Evolutionary conservation across 371 early-diverging fungal genomes (phyloP).

Genomic region (Haplosporangium sp.): DNA sequence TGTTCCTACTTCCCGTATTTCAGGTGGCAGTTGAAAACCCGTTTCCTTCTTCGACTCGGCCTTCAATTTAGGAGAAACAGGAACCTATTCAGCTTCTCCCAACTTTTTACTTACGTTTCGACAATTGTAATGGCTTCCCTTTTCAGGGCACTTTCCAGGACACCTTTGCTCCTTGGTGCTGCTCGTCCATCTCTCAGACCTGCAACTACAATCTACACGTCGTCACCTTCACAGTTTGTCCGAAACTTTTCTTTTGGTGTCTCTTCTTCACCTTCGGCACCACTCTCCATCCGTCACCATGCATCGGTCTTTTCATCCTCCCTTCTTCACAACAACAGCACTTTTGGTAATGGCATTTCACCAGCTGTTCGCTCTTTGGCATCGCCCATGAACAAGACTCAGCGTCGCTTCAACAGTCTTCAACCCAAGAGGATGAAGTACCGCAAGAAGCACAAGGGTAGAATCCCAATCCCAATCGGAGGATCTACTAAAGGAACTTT

Average conservation of each 20-base stretch:
- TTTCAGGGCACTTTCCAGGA: slow-evolving; percentile 47
- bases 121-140: slow-evolving; percentile 35
- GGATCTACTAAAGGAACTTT: slow-evolving; percentile 90
- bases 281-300: slow-evolving; percentile 26
- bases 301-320: slow-evolving; percentile 49
- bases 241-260: slow-evolving; percentile 41
- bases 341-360: slow-evolving; percentile 11
- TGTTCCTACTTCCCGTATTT: not conserved
- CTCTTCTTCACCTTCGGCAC: slow-evolving; percentile 17
- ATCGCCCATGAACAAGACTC: slow-evolving; percentile 49
- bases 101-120: not conserved
- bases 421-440: slow-evolving; percentile 86
- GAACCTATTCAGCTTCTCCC: not conserved
- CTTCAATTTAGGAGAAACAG: not conserved
- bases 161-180: slow-evolving; percentile 32
- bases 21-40: not conserved
- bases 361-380: slow-evolving; percentile 39
- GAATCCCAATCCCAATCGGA: slow-evolving; percentile 83
- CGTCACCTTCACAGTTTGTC: slow-evolving; percentile 35
- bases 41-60: not conserved
- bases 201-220: not conserved
- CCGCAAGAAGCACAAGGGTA: slow-evolving; percentile 92
- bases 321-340: not conserved
- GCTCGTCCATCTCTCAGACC: slow-evolving; percentile 15
- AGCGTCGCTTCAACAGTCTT: slow-evolving; percentile 69